Conservation (phyloP, 2,329 filamentous ascomycete species). For the Fusarium kyushuense region DNA sequence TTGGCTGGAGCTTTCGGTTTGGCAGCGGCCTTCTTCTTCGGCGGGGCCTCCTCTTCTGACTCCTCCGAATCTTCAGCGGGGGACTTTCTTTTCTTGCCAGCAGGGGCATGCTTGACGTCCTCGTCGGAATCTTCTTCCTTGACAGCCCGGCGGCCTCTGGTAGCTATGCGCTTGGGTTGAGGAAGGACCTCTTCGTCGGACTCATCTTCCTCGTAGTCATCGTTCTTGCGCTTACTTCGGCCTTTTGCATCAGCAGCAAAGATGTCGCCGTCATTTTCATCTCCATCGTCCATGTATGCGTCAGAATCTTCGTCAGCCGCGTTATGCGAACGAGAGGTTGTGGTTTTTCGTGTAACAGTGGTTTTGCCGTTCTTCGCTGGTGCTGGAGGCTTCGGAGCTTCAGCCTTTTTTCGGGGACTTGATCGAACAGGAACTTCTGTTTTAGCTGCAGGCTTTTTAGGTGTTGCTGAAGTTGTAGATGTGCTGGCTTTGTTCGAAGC, state of each 20-base stretch:
- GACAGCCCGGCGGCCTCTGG: constrained; percentile 53
- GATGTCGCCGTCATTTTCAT: constrained; percentile 81
- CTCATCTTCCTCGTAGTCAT: constrained; percentile 80
- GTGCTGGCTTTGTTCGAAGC: constrained; percentile 60
- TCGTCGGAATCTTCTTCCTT: constrained; percentile 38
- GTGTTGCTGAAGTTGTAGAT: constrained; percentile 53
- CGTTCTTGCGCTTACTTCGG: constrained; percentile 74
- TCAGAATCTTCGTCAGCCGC: constrained; percentile 65
- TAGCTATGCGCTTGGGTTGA: constrained; percentile 68
- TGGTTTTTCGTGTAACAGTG: constrained; percentile 57
- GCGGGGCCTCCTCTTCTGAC: constrained; percentile 69
- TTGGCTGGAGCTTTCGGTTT: constrained; percentile 71
- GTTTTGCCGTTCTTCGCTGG: constrained; percentile 48
- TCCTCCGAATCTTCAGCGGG: constrained; percentile 66
- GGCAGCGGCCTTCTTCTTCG: constrained; percentile 69
- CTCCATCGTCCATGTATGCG: constrained; percentile 74
- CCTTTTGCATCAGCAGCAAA: constrained; percentile 79
- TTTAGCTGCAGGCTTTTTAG: constrained; percentile 58
- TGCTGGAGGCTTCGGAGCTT: constrained; percentile 48
- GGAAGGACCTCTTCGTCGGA: constrained; percentile 77
- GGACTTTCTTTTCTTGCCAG: constrained; percentile 69
- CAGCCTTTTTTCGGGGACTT: constrained; percentile 64
- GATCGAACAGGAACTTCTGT: constrained; percentile 62
- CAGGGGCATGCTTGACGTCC: constrained; percentile 50
- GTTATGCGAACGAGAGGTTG: constrained; percentile 57